Evolutionary conservation across 2,329 filamentous ascomycete genomes (phyloP), one percentile per base, ranked within the genome.

Genomic region (Setomelanomma holmii): DNA sequence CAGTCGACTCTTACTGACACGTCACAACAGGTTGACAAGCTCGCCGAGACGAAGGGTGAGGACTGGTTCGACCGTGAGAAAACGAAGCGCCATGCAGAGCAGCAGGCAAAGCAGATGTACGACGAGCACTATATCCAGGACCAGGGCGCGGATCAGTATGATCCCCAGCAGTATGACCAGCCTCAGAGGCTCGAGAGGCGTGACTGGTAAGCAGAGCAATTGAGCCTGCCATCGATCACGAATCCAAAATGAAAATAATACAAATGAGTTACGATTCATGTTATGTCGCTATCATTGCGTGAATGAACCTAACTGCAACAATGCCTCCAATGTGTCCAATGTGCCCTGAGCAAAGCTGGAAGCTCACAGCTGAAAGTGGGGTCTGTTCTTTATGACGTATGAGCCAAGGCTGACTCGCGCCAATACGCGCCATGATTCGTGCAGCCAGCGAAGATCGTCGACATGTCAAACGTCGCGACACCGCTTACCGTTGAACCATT

Each of bases 11-110:
- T 6, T 10, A 30, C 27, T 30, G 5, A 30, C 27, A 30, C 10
- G 10, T 3, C 5, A 10, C 14, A 14, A 30, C 27, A 30, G 49
- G 50, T 66, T 3, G 89, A 93, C 80, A 89, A 87, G 77, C 82
- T 93, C 24, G 82, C 84, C 64, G 90, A 82, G 69, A 81, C 78
- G 51, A 81, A 81, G 71, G 80, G 80, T 41, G 75, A 75, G 53
- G 79, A 82, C 60, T 78, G 68, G 66, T 74, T 79, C 56, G 80
- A 82, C 67, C 68, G 69, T 38, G 78, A 82, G 67, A 76, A 75
- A 64, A 73, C 78, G 22, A 81, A 82, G 73, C 75, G 64, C 45
- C 59, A 79, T 36, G 80, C 79, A 3, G 72, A 75, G 65, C 45
- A 71, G 51, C 69, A 75, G 27, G 75, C 78, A 12, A 75, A 80